Evolutionary conservation across 2,329 filamentous ascomycete genomes (phyloP), one percentile per base, ranked within the genome.

Genomic region (Xylariales sp.): DNA sequence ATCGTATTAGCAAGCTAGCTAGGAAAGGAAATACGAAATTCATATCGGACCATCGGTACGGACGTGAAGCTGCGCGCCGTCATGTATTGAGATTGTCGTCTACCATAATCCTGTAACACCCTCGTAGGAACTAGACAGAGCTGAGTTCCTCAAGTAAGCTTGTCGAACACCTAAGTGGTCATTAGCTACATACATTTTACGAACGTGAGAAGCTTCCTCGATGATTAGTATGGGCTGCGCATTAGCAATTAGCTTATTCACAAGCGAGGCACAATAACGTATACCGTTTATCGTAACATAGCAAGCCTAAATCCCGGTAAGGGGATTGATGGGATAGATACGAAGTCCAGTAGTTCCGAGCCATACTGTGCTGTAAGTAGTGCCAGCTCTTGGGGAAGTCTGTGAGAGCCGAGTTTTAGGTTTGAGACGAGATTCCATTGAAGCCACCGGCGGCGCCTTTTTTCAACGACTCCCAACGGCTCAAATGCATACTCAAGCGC

Each of bases 221-320:
- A 3, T 53, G 23, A 34, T 61, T n/a, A 61, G 14, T 61, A 61
- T 34, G 10, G 45, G 48, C 48, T 53, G 36, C 43, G 23, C 36
- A 34, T 45, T n/a, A 9, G n/a, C 23, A 23, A 23, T 23, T 23
- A 23, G 36, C 28, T 61, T 3, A 34, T 61, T 53, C 16, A 36
- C 18, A 45, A 61, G 18, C 34, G 48, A 61, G 23, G 48, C 23
- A 12, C 43, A 53, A 34, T 61, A 61, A 18, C 8, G 48, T 32
- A 46, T 23, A 23, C 58, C 48, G 23, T 61, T 36, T 32, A 61
- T 53, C 14, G 53, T 61, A 34, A 61, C 34, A 34, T 61, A 61
- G 36, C 49, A 7, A 53, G 49, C 58, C 48, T 36, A 61, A 10
- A 61, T 43, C 14, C 34, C 58, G 45, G 7, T 3, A 23, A 18